phyloP scores from a whole-genome alignment of 805 yeast genomes.

The Barnettozyma siamensis region DNA sequence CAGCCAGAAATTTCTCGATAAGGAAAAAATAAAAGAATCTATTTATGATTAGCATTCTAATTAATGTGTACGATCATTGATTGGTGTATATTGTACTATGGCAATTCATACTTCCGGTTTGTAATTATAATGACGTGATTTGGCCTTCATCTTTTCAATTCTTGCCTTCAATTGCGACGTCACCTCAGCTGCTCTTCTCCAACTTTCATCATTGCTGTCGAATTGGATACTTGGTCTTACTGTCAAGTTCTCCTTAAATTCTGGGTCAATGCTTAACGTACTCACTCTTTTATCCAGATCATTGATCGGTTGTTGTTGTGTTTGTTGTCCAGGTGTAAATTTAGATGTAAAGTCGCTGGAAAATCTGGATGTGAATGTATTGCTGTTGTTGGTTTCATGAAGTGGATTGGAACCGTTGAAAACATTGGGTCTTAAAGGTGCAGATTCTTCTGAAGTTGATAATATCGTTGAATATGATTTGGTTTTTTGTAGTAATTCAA shows the following conservation, averaged over 20 bases:
- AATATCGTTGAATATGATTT: neutral
- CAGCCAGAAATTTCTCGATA: neutral
- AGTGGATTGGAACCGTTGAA: constrained; percentile 8
- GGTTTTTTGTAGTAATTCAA: constrained; percentile 29
- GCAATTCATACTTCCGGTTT: neutral
- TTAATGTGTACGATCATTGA: no score
- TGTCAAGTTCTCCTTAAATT: constrained; percentile 17
- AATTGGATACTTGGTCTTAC: constrained; percentile 9
- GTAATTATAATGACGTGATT: constrained; percentile 28
- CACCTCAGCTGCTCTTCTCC: constrained; percentile 89
- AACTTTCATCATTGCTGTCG: constrained; percentile 56
- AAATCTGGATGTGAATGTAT: neutral
- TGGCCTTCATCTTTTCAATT: constrained; percentile 83
- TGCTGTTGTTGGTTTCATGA: constrained; percentile 18
- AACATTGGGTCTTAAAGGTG: neutral
- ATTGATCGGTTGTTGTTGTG: constrained; percentile 12
- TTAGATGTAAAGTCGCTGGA: constrained; percentile 4
- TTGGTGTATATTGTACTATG: no score
- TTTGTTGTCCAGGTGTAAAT: neutral
- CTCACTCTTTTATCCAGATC: constrained; percentile 23
- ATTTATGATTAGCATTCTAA: no score
- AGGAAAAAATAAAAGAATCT: neutral
- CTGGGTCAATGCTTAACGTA: constrained; percentile 24
- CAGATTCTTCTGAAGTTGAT: neutral
- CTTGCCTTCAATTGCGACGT: constrained; percentile 81